A percentile compares a stretch with the other conserved stretches of the same genome.
Evolutionary conservation across 2,329 filamentous ascomycete species (phyloP).

Genomic region (Penicillium sp.): DNA sequence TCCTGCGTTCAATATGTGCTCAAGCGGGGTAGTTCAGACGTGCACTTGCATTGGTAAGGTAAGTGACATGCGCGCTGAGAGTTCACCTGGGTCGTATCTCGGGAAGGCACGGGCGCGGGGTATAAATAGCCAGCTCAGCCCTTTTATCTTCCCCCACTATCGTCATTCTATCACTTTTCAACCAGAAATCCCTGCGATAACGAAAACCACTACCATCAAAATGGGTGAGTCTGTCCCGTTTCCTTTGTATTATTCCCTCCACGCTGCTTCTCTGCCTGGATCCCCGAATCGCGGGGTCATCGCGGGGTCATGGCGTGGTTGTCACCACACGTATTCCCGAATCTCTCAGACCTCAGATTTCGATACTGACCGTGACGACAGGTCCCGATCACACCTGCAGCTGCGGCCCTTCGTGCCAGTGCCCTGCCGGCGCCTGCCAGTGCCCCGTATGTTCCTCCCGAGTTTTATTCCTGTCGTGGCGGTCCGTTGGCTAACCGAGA

Average conservation of each 20-base stretch:
- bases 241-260: background rate
- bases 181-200: background rate
- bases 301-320: constrained; percentile 24
- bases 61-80: background rate
- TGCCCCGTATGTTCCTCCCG: constrained; percentile 36
- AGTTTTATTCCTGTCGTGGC: background rate
- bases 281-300: constrained; percentile 22
- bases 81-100: constrained; percentile 1
- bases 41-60: constrained; percentile 16
- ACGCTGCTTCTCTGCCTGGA: background rate
- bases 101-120: constrained; percentile 22
- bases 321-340: constrained; percentile 2
- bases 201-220: constrained; percentile 12
- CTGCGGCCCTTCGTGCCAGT: constrained; percentile 43
- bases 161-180: background rate
- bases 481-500: constrained; percentile 8
- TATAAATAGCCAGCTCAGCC: constrained; percentile 20
- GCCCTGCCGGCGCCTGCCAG: constrained; percentile 41
- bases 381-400: constrained; percentile 39
- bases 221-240: constrained; percentile 23
- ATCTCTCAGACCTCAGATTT: background rate
- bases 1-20: constrained; percentile 22
- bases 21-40: constrained; percentile 27
- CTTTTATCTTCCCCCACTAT: constrained; percentile 5
- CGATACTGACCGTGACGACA: constrained; percentile 17